These are phyloP conservation scores for Kitagawia praeruptora DNA, from an alignment of 129 eudicot species.

Conservation along the genomic window DNA sequence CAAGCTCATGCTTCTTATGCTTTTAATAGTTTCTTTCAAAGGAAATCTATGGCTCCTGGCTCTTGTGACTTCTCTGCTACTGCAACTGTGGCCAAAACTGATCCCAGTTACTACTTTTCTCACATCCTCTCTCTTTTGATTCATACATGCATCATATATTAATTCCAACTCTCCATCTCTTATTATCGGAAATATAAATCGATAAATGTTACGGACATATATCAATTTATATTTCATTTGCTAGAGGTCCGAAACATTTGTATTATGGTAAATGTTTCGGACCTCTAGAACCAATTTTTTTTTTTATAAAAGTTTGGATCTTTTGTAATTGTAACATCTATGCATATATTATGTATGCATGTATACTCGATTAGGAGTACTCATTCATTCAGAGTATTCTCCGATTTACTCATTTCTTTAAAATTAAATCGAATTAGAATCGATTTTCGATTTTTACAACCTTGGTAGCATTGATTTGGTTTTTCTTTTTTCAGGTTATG, in stretches of 20 bases:
- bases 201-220: background rate
- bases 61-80: slow-evolving; percentile 69
- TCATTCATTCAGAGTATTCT: too few relatives aligned
- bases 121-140: background rate
- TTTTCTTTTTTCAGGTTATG: slow-evolving; percentile 48
- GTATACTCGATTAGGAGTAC: too few relatives aligned
- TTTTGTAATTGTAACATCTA: too few relatives aligned
- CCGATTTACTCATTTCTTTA: too few relatives aligned
- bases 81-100: slow-evolving; percentile 59
- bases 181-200: background rate
- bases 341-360: background rate
- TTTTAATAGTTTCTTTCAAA: slow-evolving; percentile 60
- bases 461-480: background rate
- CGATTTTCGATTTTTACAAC: too few relatives aligned
- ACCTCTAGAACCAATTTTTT: too few relatives aligned
- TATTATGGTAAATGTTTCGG: background rate
- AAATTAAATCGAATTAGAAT: too few relatives aligned
- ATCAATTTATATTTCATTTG: background rate
- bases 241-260: background rate
- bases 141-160: background rate
- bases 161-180: background rate
- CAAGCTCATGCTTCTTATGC: slow-evolving; percentile 77
- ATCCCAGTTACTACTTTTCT: slow-evolving; percentile 43
- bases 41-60: slow-evolving; percentile 47
- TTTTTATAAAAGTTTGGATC: too few relatives aligned